These are phyloP conservation scores for Alternaria conjuncta DNA, from an alignment of 2,329 filamentous ascomycete genomes.

Conservation along the genomic window DNA sequence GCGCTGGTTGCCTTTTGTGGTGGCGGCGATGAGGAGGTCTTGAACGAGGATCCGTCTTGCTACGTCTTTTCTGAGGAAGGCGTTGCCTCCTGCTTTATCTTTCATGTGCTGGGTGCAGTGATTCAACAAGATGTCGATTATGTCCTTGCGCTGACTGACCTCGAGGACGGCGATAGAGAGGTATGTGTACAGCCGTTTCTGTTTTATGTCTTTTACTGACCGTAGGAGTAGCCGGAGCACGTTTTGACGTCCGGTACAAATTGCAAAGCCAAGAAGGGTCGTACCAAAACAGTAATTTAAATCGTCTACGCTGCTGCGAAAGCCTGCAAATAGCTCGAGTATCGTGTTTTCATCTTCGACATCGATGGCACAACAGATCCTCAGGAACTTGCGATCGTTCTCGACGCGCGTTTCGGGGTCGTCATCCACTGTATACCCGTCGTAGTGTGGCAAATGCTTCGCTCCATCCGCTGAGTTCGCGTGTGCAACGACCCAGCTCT, in stretches of 20 bases:
- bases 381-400: not conserved
- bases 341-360: not conserved
- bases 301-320: not conserved
- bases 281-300: not conserved
- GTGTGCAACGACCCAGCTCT: not conserved
- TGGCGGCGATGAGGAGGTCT: not conserved
- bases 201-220: not conserved
- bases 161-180: not conserved
- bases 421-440: fast-evolving
- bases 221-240: not conserved
- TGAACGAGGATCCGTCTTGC: not conserved
- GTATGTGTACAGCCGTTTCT: not conserved
- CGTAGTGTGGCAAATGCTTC: not conserved
- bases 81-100: not conserved
- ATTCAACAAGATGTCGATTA: not conserved
- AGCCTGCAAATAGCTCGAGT: not conserved
- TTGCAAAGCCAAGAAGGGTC: not conserved
- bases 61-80: not conserved
- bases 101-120: not conserved
- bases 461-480: too few species aligned
- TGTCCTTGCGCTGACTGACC: too few species aligned
- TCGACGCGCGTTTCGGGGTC: not conserved
- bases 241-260: too few species aligned
- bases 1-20: too few species aligned
- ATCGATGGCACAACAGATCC: not conserved